Evolutionary conservation across 805 yeast genomes (phyloP).

Genomic region (Candida mattraensis): DNA sequence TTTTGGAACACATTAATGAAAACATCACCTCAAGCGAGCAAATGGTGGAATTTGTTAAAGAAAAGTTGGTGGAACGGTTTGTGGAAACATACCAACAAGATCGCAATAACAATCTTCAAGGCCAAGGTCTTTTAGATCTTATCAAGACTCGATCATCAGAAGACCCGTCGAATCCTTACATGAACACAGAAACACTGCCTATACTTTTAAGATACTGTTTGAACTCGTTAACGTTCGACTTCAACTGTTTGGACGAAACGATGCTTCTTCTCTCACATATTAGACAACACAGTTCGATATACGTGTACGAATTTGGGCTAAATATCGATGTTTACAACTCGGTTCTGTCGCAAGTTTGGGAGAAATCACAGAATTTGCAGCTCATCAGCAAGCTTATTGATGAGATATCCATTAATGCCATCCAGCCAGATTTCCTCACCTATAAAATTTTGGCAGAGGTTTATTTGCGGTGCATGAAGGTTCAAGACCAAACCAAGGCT

Average conservation of each 20-base stretch:
- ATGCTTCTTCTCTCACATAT: constrained; percentile 22
- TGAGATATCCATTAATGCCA: constrained; percentile 32
- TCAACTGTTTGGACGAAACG: constrained; percentile 30
- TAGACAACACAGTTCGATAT: constrained; percentile 29
- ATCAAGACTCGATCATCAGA: constrained; percentile 10
- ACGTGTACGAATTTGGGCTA: constrained; percentile 33
- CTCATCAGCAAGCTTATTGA: constrained; percentile 25
- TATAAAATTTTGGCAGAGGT: constrained; percentile 27
- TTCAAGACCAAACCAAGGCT: constrained; percentile 18
- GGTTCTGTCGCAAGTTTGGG: constrained; percentile 29
- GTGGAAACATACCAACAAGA: constrained; percentile 4
- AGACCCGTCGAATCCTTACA: constrained; percentile 24
- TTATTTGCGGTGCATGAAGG: constrained; percentile 31
- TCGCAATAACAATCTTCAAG: not conserved
- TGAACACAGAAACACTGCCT: constrained; percentile 29
- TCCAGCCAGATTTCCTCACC: constrained; percentile 31
- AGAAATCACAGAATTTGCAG: constrained; percentile 27
- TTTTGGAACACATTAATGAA: constrained; percentile 24
- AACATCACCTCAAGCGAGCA: constrained; percentile 20
- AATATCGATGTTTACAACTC: constrained; percentile 32
- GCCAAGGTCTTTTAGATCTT: constrained; percentile 2
- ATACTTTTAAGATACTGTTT: constrained; percentile 28
- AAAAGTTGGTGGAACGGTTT: constrained; percentile 22
- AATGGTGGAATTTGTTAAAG: constrained; percentile 22
- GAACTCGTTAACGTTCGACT: constrained; percentile 32